Conservation (phyloP, 257 asterid species). For the Nicotiana tabacum region DNA sequence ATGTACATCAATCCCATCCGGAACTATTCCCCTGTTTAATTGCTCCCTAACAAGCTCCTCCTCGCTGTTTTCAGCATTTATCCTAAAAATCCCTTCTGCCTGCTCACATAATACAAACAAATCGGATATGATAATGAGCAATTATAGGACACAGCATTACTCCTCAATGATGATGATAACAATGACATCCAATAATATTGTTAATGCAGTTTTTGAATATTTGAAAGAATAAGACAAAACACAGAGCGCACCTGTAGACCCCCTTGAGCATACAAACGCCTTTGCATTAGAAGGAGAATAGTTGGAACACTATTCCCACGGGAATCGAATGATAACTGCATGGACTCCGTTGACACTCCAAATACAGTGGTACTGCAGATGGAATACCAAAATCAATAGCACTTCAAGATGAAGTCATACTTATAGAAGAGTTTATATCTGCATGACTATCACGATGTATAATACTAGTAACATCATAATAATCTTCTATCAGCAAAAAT, state of each 20-base stretch:
- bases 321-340: constrained; percentile 88
- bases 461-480: neutral
- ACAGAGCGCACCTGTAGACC: constrained; percentile 65
- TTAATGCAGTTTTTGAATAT: neutral
- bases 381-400: constrained; percentile 22
- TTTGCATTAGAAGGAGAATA: constrained; percentile 85
- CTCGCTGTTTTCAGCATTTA: constrained; percentile 91
- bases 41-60: constrained; percentile 97
- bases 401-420: constrained; percentile 4
- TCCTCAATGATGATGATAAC: neutral
- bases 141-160: neutral
- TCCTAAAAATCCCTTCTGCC: constrained; percentile 98
- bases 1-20: constrained; percentile 89
- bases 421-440: neutral
- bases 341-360: constrained; percentile 97
- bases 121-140: neutral
- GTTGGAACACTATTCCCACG: constrained; percentile 94
- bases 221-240: neutral
- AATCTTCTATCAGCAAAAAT: neutral
- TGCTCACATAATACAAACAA: constrained; percentile 29
- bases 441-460: neutral
- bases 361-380: constrained; percentile 83
- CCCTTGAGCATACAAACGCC: constrained; percentile 72
- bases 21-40: constrained; percentile 76
- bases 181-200: neutral